Percentiles rank a stretch among this genome's conserved stretches.
These are phyloP conservation scores for Aeschynomene evenia DNA, from an alignment of 306 rosid species.

Conservation along the genomic window DNA sequence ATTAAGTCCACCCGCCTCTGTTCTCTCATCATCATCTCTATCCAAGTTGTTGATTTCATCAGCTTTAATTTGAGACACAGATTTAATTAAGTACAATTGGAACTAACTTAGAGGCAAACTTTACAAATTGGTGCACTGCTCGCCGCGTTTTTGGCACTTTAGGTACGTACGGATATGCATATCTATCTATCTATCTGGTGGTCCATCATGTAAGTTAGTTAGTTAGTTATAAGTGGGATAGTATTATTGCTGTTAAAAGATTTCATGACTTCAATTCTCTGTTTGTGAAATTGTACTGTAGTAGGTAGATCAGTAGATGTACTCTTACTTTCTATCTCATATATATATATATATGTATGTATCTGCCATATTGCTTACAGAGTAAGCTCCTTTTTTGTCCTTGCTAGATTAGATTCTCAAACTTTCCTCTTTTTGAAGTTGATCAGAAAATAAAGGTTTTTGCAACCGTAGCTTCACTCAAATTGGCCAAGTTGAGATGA, in stretches of 20 bases:
- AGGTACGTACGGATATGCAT: slow-evolving; percentile 22
- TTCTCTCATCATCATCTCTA: not conserved
- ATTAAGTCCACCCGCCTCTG: not conserved
- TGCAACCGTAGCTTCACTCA: not conserved
- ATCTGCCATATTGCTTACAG: not conserved
- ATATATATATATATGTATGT: not conserved
- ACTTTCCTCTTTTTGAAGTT: no score
- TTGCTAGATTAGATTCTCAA: slow-evolving; percentile 32
- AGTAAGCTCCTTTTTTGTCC: not conserved
- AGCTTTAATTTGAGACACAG: not conserved
- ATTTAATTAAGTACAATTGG: not conserved
- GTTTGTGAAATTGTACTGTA: not conserved
- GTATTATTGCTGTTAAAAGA: not conserved
- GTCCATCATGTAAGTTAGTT: slow-evolving; percentile 11
- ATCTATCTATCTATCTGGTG: not conserved
- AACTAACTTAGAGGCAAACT: not conserved
- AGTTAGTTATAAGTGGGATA: not conserved
- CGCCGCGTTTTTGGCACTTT: slow-evolving; percentile 31
- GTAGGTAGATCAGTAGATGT: no score
- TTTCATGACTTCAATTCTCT: no score
- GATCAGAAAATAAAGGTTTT: not conserved
- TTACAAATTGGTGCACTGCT: not conserved
- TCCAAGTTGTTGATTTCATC: not conserved
- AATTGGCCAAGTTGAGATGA: not conserved
- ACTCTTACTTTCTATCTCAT: not conserved